Evolutionary conservation across 768 basidiomycete species (phyloP), one percentile per base, ranked within the genome.

Genomic region (Gloeopeniophorella convolvens): DNA sequence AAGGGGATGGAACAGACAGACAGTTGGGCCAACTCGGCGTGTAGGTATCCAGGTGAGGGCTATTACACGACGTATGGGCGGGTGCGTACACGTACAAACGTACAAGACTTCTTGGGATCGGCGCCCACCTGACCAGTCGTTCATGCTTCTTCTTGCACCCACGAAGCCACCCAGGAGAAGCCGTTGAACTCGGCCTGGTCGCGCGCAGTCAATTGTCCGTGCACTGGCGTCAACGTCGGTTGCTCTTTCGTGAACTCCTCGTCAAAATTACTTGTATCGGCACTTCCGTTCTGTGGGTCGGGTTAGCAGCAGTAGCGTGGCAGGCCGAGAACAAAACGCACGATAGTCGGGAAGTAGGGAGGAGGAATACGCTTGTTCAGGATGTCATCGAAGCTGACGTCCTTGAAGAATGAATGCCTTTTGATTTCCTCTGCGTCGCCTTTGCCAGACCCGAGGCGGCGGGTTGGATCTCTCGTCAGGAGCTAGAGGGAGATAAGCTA

Each of bases 341-440:
- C 93, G 62, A 99, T 91, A 2, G 85, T 89, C 13, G 96, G 96
- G 81, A 91, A 93, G 73, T 97, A 99, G 3, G 95, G 90, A 18
- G 93, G 89, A 18, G 94, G 93, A 62, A 98, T 92, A 52, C 94
- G 89, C 69, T 98, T 98, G 72, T 96, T 77, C 57, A 95, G 66
- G n/a, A 99, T 88, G 66, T 97, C 95, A 58, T 98, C 96, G 66
- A 86, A 99, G 70, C 71, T 97, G 42, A 95, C 89, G 65, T 98
- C 96, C 68, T 94, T 93, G 79, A 99, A 99, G 81, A 98, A 99
- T 3, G 92, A 82, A 64, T 98, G 96, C 48, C 80, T 77, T 71
- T 99, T 99, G 72, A 99, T 95, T 60, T 97, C 95, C 61, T 91
- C 89, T 1, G 96, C 96, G 59, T 98, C 96, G 51, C 82, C 80